Percentiles rank a stretch among this genome's conserved stretches.
Evolutionary conservation across 495 filamentous ascomycete species (phyloP).

Genomic region (Podospora sp.): DNA sequence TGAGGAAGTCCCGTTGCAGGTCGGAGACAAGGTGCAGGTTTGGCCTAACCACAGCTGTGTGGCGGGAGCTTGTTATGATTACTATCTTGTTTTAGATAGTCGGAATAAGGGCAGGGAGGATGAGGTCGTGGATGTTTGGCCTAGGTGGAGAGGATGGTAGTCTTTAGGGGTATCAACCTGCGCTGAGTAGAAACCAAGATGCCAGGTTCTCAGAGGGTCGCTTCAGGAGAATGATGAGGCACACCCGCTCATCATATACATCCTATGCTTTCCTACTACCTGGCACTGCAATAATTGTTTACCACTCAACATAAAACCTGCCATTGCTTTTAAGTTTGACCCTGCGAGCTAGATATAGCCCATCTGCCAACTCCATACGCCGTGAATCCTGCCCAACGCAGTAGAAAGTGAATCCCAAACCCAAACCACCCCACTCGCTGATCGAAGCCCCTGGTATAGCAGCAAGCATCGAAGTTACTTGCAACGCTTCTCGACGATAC

Average conservation of each 20-base stretch:
- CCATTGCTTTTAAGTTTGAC: conserved; percentile 10
- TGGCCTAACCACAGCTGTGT: conserved; percentile 90
- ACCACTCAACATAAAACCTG: not conserved
- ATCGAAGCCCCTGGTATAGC: not conserved
- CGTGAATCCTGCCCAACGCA: not conserved
- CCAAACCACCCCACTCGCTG: not conserved
- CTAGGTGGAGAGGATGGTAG: conserved; percentile 62
- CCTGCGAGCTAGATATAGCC: not conserved
- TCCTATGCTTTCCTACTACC: not conserved
- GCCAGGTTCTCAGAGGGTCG: not conserved
- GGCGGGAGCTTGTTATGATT: conserved; percentile 69
- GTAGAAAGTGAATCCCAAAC: not conserved
- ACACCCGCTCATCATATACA: not conserved
- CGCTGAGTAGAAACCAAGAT: too few relatives aligned
- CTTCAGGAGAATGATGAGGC: not conserved
- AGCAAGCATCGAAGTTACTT: conserved; percentile 50
- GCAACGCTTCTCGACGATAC: conserved; percentile 77
- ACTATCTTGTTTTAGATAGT: conserved; percentile 77
- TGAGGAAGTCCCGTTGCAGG: conserved; percentile 56
- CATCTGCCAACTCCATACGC: conserved; percentile 31
- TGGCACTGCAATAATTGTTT: not conserved
- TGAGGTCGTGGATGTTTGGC: conserved; percentile 72
- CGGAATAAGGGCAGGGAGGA: conserved; percentile 51
- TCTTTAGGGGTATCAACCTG: too few relatives aligned
- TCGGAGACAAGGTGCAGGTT: conserved; percentile 66